These are phyloP conservation scores for Agastache rugosa DNA, from an alignment of 257 asterid species.

Conservation along the genomic window DNA sequence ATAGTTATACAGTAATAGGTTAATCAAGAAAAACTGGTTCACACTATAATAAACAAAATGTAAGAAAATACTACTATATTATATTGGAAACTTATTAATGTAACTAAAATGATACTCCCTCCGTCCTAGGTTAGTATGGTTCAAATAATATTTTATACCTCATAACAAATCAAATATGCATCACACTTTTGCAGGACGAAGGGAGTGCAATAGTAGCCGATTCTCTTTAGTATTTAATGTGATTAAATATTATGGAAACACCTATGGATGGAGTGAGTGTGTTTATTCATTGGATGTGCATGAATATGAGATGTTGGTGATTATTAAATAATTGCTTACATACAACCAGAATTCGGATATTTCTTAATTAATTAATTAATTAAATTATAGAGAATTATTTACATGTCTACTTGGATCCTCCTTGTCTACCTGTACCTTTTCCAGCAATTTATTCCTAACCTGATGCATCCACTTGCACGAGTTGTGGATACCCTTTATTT, in stretches of 20 bases:
- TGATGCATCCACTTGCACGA: conserved; percentile 34
- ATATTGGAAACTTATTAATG: too few species aligned
- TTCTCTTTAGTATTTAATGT: too few species aligned
- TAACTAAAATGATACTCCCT: too few species aligned
- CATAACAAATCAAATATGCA: too few species aligned
- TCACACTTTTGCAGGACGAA: too few species aligned
- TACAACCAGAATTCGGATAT: conserved; percentile 1
- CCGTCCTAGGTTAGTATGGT: too few species aligned
- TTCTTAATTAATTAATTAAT: neutral
- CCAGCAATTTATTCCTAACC: conserved; percentile 31
- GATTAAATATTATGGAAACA: neutral
- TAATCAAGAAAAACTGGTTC: too few species aligned
- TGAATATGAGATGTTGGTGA: conserved; percentile 6
- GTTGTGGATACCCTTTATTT: neutral
- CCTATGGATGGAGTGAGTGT: neutral
- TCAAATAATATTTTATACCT: too few species aligned
- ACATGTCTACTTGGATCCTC: conserved; percentile 40
- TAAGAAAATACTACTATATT: too few species aligned
- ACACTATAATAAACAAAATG: too few species aligned
- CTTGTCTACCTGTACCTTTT: neutral
- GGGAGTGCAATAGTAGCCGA: too few species aligned
- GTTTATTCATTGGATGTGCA: conserved; percentile 32
- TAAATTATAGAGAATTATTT: neutral
- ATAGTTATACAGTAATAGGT: too few species aligned
- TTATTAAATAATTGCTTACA: neutral